These are phyloP conservation scores for Pueraria montana DNA, from an alignment of 306 rosid species.

Conservation along the genomic window DNA sequence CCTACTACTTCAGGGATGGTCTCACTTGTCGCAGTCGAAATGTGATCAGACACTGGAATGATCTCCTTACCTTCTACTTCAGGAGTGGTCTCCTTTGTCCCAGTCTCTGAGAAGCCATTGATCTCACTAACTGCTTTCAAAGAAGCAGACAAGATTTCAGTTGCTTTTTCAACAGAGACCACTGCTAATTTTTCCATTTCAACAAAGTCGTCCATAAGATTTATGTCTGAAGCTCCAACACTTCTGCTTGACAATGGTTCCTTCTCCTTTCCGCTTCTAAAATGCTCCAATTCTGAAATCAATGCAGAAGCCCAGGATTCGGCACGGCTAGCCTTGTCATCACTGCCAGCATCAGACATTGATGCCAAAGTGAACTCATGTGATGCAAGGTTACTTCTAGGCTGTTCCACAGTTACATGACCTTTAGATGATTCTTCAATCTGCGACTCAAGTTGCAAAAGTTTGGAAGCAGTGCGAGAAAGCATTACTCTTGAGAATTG, in stretches of 20 bases:
- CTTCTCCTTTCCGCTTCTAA: slow-evolving; percentile 66
- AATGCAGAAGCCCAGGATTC: slow-evolving; percentile 85
- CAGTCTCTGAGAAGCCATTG: slow-evolving; percentile 53
- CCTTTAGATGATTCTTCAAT: slow-evolving; percentile 62
- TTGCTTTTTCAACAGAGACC: slow-evolving; percentile 64
- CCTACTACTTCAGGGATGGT: slow-evolving; percentile 52
- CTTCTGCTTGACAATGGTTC: slow-evolving; percentile 55
- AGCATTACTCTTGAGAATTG: slow-evolving; percentile 78
- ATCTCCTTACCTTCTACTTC: slow-evolving; percentile 55
- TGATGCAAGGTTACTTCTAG: slow-evolving; percentile 52
- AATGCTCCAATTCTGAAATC: slow-evolving; percentile 80
- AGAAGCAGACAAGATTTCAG: slow-evolving; percentile 54
- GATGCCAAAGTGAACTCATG: slow-evolving; percentile 68
- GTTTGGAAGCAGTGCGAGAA: slow-evolving; percentile 68
- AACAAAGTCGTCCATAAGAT: slow-evolving; percentile 90
- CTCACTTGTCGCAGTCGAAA: slow-evolving; percentile 30
- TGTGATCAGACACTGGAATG: slow-evolving; percentile 54
- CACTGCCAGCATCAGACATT: slow-evolving; percentile 79
- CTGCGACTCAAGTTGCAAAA: slow-evolving; percentile 62
- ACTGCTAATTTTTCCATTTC: slow-evolving; percentile 96
- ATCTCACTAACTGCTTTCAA: slow-evolving; percentile 50
- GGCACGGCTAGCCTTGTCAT: slow-evolving; percentile 84
- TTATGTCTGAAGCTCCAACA: slow-evolving; percentile 74
- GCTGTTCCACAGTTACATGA: slow-evolving; percentile 53
- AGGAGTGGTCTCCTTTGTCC: slow-evolving; percentile 48